These are phyloP conservation scores for Metschnikowia cerradonensis DNA, from an alignment of 805 yeast genomes.

Conservation along the genomic window DNA sequence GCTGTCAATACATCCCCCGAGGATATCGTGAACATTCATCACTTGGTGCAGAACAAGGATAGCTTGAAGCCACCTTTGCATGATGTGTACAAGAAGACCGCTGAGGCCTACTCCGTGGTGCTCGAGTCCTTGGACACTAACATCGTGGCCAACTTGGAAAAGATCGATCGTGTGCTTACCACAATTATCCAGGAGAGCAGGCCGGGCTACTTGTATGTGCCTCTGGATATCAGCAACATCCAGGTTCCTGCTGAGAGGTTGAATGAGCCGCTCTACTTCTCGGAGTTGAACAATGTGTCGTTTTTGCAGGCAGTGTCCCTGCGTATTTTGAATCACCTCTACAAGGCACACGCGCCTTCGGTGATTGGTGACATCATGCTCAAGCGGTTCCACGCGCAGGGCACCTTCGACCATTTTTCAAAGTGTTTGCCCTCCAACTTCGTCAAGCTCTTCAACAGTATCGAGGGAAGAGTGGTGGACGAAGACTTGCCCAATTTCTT, in stretches of 20 bases:
- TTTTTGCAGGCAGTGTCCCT: slow-evolving; percentile 22
- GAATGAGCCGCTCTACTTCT: slow-evolving; percentile 13
- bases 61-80: slow-evolving; percentile 58
- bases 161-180: slow-evolving; percentile 65
- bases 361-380: slow-evolving; percentile 69
- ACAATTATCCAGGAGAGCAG: slow-evolving; percentile 53
- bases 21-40: slow-evolving; percentile 43
- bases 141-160: slow-evolving; percentile 31
- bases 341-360: slow-evolving; percentile 55
- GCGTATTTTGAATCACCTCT: slow-evolving; percentile 46
- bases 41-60: slow-evolving; percentile 52
- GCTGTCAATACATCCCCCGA: slow-evolving; percentile 14
- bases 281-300: slow-evolving; percentile 13
- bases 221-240: slow-evolving; percentile 59
- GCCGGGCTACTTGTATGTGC: slow-evolving; percentile 82
- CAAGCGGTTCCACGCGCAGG: slow-evolving; percentile 52
- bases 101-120: slow-evolving; percentile 51
- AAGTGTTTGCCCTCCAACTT: slow-evolving; percentile 33
- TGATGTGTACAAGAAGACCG: slow-evolving; percentile 60
- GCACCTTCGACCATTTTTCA: slow-evolving; percentile 47
- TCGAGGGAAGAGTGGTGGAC: slow-evolving; percentile 70
- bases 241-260: slow-evolving; percentile 23
- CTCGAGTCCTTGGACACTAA: slow-evolving; percentile 34
- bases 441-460: slow-evolving; percentile 50
- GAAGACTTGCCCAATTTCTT: slow-evolving; percentile 62